Evolutionary conservation across 2,329 filamentous ascomycete species (phyloP).

Genomic region (Sphaceloma murrayae): DNA sequence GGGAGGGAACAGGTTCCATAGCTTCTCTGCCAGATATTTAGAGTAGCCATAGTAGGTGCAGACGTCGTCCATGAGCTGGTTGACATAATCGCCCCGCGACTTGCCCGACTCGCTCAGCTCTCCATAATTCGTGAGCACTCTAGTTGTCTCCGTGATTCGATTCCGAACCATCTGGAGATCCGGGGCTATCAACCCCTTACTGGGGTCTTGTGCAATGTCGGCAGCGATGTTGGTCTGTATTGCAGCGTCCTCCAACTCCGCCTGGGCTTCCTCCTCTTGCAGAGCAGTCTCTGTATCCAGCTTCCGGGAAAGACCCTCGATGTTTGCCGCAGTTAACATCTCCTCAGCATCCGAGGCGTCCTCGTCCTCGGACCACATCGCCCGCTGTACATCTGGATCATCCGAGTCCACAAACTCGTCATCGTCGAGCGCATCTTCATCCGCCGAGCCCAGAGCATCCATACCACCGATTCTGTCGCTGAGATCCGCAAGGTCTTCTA

Average conservation of each 20-base stretch:
- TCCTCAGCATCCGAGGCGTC: constrained; percentile 82
- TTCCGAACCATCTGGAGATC: constrained; percentile 82
- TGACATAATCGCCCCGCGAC: constrained; percentile 79
- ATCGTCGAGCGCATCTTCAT: constrained; percentile 34
- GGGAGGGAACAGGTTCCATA: constrained; percentile 84
- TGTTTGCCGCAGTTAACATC: constrained; percentile 88
- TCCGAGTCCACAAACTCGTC: constrained; percentile 56
- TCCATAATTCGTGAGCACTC: constrained; percentile 80
- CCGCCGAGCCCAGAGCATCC: constrained; percentile 32
- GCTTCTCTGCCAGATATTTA: constrained; percentile 87
- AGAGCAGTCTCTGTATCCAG: constrained; percentile 67
- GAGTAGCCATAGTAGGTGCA: constrained; percentile 97
- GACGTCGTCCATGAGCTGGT: constrained; percentile 79
- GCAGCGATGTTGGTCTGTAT: constrained; percentile 88
- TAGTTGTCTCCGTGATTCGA: constrained; percentile 85
- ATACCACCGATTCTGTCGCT: constrained; percentile 24
- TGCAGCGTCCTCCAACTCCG: constrained; percentile 74
- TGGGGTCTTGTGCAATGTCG: constrained; percentile 51
- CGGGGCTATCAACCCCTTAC: constrained; percentile 60
- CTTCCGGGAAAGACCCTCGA: constrained; percentile 79
- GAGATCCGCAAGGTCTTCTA: constrained; percentile 35
- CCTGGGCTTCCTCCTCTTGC: constrained; percentile 73
- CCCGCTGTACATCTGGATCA: constrained; percentile 44
- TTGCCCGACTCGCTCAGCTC: constrained; percentile 70
- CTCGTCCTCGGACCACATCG: constrained; percentile 93